Evolutionary conservation across 164 flowering plant genomes (phyloP), one percentile per base, ranked within the genome.

Genomic region (Aristolochia fimbriata): DNA sequence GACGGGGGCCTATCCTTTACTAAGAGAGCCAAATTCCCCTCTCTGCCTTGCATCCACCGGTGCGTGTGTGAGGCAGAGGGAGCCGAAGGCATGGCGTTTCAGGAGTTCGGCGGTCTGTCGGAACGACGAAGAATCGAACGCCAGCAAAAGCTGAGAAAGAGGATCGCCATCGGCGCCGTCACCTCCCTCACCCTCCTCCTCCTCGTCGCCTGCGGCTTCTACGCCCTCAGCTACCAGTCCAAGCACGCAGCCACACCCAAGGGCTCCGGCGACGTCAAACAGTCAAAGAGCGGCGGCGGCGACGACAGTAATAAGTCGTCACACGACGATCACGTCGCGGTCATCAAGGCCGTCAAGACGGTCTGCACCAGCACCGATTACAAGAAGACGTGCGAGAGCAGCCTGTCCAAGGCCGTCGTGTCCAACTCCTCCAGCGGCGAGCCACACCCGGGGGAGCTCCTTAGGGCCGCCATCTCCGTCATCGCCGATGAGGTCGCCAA

Each of bases 291-390:
- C 3, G 41, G 4, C 30, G 30, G 2, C 30, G 30, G 2, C 30
- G 30, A n/a, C n/a, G 30, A 27, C 30, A 27, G 5, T 2, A 27
- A 27, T 5, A 27, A 27, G 30, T 2, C 30, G 30, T 2, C 30
- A 2, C 30, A 27, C 30, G 45, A 2, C 14, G 2, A 22, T 51
- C n/a, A 3, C 53, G 4, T 17, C 67, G 9, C 30, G 30, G 30
- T 27, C 3, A 41, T 57, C n/a, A 80, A 78, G 57, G 58, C 80
- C 2, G 68, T 83, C 1, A 48, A 60, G 2, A 15, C 77, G 27
- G 51, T 80, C 22, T 80, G 87, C 52, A 47, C 61, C 12, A 71
- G 77, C 2, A 72, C 83, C 0, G 78, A 78, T 41, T 73, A 75
- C 59, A 75, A 75, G 68, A 70, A 75, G 16, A 55, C 68, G 1